Evolutionary conservation across 345 rosid species (phyloP).

Genomic region (Syzygium jambos): DNA sequence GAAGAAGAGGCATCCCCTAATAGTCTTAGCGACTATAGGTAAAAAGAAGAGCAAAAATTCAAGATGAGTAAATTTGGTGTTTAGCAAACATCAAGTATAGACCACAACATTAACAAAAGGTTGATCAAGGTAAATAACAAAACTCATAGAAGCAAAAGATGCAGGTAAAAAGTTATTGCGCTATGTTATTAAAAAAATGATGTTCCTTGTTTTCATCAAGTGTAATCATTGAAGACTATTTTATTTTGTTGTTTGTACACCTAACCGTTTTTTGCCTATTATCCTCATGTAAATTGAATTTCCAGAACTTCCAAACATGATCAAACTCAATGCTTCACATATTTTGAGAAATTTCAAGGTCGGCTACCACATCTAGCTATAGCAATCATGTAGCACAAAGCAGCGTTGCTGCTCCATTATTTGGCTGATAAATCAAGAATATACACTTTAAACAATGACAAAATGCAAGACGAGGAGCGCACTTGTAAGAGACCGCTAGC

Average conservation of each 20-base stretch:
- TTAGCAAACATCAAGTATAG: neutral
- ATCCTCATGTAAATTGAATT: neutral
- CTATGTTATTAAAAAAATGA: neutral
- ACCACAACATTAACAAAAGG: neutral
- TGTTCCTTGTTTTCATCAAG: neutral
- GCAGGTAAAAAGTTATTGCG: neutral
- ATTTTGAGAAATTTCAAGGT: neutral
- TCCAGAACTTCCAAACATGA: neutral
- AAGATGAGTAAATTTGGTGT: neutral
- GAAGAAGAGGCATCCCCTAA: slow-evolving; percentile 94
- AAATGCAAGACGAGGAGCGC: slow-evolving; percentile 6
- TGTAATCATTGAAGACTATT: neutral
- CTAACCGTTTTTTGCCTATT: neutral
- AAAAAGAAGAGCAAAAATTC: neutral
- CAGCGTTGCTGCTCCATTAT: neutral
- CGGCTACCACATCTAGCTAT: neutral
- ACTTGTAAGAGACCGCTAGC: slow-evolving; percentile 87
- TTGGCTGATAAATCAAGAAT: neutral
- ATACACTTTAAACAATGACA: neutral
- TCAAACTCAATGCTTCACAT: neutral
- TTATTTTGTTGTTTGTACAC: neutral
- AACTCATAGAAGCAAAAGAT: neutral
- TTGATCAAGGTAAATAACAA: neutral
- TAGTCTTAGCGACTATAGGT: slow-evolving; percentile 62
- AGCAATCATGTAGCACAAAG: too few relatives aligned